A percentile compares a stretch with the other conserved stretches of the same genome.
Evolutionary conservation across 2,329 filamentous ascomycete genomes (phyloP).

Genomic region (Fusarium agapanthi): DNA sequence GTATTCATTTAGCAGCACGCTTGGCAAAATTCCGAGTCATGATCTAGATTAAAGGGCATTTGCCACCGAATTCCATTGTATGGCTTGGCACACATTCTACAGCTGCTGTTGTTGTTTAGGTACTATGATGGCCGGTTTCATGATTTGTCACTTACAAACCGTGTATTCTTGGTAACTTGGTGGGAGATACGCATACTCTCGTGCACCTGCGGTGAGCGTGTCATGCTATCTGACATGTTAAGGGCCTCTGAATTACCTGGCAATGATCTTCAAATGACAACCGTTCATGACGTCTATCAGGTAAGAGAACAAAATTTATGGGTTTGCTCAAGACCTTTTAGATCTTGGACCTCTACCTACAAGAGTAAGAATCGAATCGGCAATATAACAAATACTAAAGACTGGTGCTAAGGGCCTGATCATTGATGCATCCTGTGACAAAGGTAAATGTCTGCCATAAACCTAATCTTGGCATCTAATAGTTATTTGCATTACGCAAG

Average conservation of each 20-base stretch:
- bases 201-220: too few species aligned
- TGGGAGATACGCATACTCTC: neutral
- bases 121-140: neutral
- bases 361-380: neutral
- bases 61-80: neutral
- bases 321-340: neutral
- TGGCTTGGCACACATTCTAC: neutral
- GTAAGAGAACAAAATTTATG: neutral
- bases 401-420: neutral
- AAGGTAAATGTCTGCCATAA: neutral
- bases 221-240: neutral
- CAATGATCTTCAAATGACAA: neutral
- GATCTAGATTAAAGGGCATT: neutral
- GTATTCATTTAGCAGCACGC: neutral
- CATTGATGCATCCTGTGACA: neutral
- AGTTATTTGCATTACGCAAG: neutral
- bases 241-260: neutral
- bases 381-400: neutral
- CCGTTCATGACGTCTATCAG: neutral
- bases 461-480: neutral
- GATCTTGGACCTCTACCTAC: neutral
- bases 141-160: neutral
- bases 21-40: neutral
- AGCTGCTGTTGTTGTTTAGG: too few species aligned
- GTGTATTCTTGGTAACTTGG: neutral